Evolutionary conservation across 306 rosid species (phyloP).

Genomic region (Quercus cerris): DNA sequence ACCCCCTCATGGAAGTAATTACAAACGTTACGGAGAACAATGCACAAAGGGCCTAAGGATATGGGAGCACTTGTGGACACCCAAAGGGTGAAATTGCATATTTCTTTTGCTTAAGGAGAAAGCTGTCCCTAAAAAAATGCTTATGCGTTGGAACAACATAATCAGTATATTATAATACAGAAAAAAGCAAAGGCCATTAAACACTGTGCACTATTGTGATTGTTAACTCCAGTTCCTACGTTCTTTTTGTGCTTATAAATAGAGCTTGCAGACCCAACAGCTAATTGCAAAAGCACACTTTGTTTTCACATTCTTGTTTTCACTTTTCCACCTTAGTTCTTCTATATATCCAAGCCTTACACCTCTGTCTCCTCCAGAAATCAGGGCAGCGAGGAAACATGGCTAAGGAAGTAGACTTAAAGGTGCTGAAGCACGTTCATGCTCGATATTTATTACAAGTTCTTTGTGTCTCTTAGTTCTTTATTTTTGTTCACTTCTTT

Average conservation of each 20-base stretch:
- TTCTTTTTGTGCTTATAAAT: conserved; percentile 24
- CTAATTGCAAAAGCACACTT: background rate
- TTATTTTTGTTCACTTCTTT: background rate
- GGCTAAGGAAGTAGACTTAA: conserved; percentile 28
- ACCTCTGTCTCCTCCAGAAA: background rate
- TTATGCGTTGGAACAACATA: conserved; percentile 24
- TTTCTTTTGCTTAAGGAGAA: conserved; percentile 23
- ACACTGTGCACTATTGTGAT: background rate
- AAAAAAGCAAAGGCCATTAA: conserved; percentile 3
- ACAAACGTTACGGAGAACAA: too few relatives aligned
- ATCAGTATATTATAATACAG: background rate
- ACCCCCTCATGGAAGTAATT: too few relatives aligned
- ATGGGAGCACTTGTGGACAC: too few relatives aligned
- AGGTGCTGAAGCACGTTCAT: conserved; percentile 19
- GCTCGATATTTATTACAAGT: background rate
- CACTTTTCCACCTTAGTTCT: background rate
- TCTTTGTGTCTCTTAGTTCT: background rate
- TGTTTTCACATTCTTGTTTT: background rate
- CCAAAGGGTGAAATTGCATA: background rate
- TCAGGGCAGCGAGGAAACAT: conserved; percentile 7
- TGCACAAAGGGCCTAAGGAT: too few relatives aligned
- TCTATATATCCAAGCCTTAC: background rate
- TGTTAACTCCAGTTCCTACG: background rate
- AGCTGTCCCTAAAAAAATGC: conserved; percentile 29
- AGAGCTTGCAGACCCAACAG: background rate